Conservation (phyloP, 2,329 filamentous ascomycete species). For the Paecilomyces fulvus region DNA sequence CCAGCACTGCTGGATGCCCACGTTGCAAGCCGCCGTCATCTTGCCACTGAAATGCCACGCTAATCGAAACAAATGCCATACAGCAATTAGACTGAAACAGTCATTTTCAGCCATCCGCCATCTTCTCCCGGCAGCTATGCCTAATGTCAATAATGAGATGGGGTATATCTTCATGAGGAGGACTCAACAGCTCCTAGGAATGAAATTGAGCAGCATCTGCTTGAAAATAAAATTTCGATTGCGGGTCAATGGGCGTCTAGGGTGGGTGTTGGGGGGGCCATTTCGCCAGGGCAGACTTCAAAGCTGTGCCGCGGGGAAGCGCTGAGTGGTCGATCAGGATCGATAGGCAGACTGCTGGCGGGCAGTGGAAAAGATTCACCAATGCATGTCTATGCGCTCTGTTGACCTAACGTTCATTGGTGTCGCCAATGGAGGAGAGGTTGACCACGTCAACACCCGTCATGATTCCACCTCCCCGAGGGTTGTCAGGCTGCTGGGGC, state of each 20-base stretch:
- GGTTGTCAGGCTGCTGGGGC: background rate
- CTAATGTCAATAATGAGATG: background rate
- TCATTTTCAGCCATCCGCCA: background rate
- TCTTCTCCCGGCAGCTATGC: background rate
- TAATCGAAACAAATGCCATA: background rate
- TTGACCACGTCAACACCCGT: constrained; percentile 21
- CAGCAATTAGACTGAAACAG: background rate
- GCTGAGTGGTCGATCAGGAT: background rate
- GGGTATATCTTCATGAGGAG: background rate
- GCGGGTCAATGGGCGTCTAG: background rate
- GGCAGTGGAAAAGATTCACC: background rate
- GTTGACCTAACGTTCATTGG: constrained; percentile 10
- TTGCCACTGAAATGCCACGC: background rate
- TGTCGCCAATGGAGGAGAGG: constrained; percentile 8
- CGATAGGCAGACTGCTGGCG: background rate
- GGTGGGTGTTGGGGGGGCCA: background rate
- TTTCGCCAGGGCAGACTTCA: background rate
- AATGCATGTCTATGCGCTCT: background rate
- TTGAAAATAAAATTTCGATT: background rate
- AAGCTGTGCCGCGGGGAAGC: background rate
- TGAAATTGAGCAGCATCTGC: background rate
- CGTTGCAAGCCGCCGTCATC: background rate
- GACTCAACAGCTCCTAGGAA: background rate
- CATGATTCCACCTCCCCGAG: background rate
- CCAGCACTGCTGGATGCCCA: background rate